Conservation (phyloP, 345 rosid genomes). For the Melastoma malabathricum region DNA sequence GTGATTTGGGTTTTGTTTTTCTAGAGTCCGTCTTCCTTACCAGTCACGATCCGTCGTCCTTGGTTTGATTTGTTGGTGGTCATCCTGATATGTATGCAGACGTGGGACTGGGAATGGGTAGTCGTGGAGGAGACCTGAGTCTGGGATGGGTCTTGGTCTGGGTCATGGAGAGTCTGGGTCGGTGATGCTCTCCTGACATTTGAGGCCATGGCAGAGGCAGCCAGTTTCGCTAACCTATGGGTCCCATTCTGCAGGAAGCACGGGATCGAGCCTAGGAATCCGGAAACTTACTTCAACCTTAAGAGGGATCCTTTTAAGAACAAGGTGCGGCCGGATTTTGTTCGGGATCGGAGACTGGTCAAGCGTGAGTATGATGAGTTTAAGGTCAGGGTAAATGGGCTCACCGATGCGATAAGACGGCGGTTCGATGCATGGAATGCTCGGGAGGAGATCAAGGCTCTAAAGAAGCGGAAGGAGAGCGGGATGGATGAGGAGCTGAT, state of each 20-base stretch:
- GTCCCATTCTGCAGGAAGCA: constrained; percentile 84
- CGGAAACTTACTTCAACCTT: constrained; percentile 64
- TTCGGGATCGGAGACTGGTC: constrained; percentile 52
- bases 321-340: constrained; percentile 59
- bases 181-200: constrained; percentile 74
- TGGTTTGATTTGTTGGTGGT: no score
- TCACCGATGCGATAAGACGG: constrained; percentile 52
- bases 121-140: no score
- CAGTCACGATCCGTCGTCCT: no score
- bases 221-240: constrained; percentile 70
- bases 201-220: constrained; percentile 92
- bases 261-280: constrained; percentile 59
- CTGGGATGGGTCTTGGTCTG: no score
- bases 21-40: no score
- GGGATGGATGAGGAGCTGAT: constrained; percentile 30
- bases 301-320: constrained; percentile 67
- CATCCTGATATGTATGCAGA: no score
- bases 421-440: constrained; percentile 69
- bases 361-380: constrained; percentile 74
- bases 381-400: constrained; percentile 59
- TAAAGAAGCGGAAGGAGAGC: constrained; percentile 46
- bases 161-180: no score
- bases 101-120: no score
- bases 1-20: no score
- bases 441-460: constrained; percentile 52